A percentile compares a stretch with the other conserved stretches of the same genome.
These are phyloP conservation scores for Carallia brachiata DNA, from an alignment of 345 rosid species.

Conservation along the genomic window DNA sequence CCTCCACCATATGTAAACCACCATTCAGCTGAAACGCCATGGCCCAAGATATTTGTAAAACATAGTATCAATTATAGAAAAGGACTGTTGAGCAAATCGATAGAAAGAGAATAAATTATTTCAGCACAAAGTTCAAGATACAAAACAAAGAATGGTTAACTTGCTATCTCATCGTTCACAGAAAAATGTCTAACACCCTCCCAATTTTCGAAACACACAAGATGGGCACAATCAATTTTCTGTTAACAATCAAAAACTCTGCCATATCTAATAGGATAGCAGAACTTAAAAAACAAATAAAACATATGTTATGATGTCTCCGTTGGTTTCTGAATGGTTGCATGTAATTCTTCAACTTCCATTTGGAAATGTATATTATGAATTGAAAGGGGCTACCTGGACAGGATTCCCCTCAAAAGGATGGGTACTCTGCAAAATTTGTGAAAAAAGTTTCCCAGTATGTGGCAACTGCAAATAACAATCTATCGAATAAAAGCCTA, in stretches of 20 bases:
- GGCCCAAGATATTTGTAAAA: conserved; percentile 5
- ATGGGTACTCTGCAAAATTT: not conserved
- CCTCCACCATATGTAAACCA: conserved; percentile 94
- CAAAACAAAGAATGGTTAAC: too few species aligned
- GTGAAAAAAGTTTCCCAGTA: not conserved
- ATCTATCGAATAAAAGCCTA: conserved; percentile 10
- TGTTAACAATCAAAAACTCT: not conserved
- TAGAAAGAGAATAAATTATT: not conserved
- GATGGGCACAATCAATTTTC: not conserved
- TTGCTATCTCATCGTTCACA: too few species aligned
- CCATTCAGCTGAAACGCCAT: conserved; percentile 70
- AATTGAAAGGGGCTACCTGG: not conserved
- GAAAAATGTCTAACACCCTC: not conserved
- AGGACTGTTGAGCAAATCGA: not conserved
- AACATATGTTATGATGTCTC: not conserved
- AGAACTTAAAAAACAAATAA: too few species aligned
- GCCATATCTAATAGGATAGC: not conserved
- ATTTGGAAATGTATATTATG: not conserved
- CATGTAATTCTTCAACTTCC: not conserved
- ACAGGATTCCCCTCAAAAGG: not conserved
- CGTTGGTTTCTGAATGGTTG: not conserved
- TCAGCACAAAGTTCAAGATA: too few species aligned
- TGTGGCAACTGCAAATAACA: conserved; percentile 10
- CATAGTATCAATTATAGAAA: conserved; percentile 1
- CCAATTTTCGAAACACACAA: not conserved